Percentiles rank a stretch among this genome's conserved stretches.
These are phyloP conservation scores for Candida krabiensis DNA, from an alignment of 805 yeast genomes.

Conservation along the genomic window DNA sequence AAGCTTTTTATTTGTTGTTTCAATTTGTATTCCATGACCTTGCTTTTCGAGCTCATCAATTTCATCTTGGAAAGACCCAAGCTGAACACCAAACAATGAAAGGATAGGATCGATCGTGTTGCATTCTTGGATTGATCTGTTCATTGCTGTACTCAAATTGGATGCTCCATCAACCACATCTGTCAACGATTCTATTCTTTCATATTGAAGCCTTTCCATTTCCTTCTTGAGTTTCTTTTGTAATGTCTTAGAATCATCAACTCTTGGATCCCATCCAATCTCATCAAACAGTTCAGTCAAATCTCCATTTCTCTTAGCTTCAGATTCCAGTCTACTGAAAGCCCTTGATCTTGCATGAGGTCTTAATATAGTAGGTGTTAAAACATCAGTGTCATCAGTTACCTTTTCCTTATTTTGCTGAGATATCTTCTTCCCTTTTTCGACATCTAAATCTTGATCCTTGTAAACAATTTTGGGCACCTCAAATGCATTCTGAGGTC, in stretches of 20 bases:
- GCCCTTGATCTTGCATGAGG: conserved; percentile 32
- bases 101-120: conserved; percentile 53
- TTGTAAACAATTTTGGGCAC: conserved; percentile 10
- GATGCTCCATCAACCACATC: conserved; percentile 39
- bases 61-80: conserved; percentile 64
- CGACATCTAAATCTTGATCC: conserved; percentile 27
- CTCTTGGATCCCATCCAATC: conserved; percentile 65
- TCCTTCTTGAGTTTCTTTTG: conserved; percentile 59
- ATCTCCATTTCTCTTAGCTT: conserved; percentile 29
- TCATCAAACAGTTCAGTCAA: conserved; percentile 73
- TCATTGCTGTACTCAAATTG: conserved; percentile 42
- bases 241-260: conserved; percentile 61
- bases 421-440: too few species aligned
- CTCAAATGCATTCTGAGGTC: neutral
- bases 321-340: conserved; percentile 27
- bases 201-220: conserved; percentile 59
- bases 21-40: conserved; percentile 80
- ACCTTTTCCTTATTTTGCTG: conserved; percentile 7
- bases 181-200: conserved; percentile 56
- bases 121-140: conserved; percentile 51
- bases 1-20: conserved; percentile 76
- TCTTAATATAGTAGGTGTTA: conserved; percentile 7
- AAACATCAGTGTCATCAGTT: neutral
- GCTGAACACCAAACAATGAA: conserved; percentile 57
- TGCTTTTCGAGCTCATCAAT: conserved; percentile 70